Evolutionary conservation across 306 rosid genomes (phyloP), one percentile per base, ranked within the genome.

Genomic region (Cicer cuneatum): DNA sequence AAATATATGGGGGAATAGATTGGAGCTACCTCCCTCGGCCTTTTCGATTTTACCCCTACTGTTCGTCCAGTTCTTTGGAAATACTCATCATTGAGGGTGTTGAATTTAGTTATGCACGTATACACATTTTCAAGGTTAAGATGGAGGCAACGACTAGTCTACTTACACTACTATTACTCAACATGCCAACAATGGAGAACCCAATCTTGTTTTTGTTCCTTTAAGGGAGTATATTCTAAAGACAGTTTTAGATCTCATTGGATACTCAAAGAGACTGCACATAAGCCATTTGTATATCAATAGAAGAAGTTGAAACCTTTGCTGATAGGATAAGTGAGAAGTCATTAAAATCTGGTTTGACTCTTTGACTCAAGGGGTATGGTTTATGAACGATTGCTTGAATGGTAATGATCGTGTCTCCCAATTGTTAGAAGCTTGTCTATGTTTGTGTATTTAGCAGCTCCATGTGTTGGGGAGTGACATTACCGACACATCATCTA

Each of bases 1-100:
- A 93, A 93, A 80, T 97, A 93, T 87, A 83, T 93, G 11, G 98
- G 98, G 71, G 97, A 91, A 82, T 93, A 97, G 97, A 91, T 93
- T 45, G 98, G 98, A 65, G 97, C 96, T 72, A 88, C 92, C 52
- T 88, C 98, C 45, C 98, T 88, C 80, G 93, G 98, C 61, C 93
- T 93, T 60, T 93, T 93, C 83, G 89, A 93, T 69, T 93, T 91
- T 15, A 97, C 98, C 10, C 97, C 98, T 8, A 91, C 96, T 43
- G 97, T 93, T 62, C 93, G 96, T 35, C 96, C 98, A 4, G 97
- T 93, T 58, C 98, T 21, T 75, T 92, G 77, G 98, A 93, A 82
- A 91, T 93, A 75, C 96, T n/a, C n/a, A n/a, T 91, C 85, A 91
- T 91, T 69, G 96, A 89, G 75, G 98, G 98, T 56, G 87, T 93